Base-by-base conservation (phyloP, 2,329 filamentous ascomycete genomes). In the Fusarium udum region DNA sequence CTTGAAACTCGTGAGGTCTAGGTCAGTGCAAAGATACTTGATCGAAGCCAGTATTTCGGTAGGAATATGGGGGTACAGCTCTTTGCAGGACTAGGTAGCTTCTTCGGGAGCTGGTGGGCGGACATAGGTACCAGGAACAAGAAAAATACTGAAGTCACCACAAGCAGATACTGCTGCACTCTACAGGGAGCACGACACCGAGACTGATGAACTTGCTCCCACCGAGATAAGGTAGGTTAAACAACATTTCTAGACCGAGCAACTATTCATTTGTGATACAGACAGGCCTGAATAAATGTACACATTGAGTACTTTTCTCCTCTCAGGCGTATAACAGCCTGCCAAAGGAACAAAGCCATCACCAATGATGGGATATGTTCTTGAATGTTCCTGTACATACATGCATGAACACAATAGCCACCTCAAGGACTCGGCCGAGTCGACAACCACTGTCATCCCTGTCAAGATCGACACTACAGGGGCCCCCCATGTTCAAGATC, bases 391-490 rank as follows among this genome's bases (percentile, higher is more conserved):
- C 11, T 16, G 11, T 26, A 20, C n/a, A 20, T 32, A n/a, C 40
- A 24, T 42, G 18, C 36, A 42, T 36, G 26, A 48, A 63, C n/a
- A 36, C 31, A 20, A 20, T 34, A 24, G 24, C 28, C 16, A 20
- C 22, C n/a, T 18, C 26, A 34, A n/a, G 49, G 40, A 39, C 40
- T 62, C 51, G 60, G 40, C 60, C 51, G 59, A 62, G 52, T 45
- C 24, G 13, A 48, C 34, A 34, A n/a, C 36, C 18, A 34, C 22
- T 24, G 15, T 22, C 26, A 62, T 22, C 52, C 60, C 56, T 43
- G 61, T 52, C 32, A 22, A 39, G 57, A 62, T 64, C 61, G 39
- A n/a, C 56, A 37, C 34, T 64, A 32, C 43, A 39, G 42, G 49
- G 39, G 12, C 28, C 59, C 36, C 36, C 49, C 57, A 28, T 53